These are phyloP conservation scores for Alternaria postmessia DNA, from an alignment of 2,329 filamentous ascomycete species.

Conservation along the genomic window DNA sequence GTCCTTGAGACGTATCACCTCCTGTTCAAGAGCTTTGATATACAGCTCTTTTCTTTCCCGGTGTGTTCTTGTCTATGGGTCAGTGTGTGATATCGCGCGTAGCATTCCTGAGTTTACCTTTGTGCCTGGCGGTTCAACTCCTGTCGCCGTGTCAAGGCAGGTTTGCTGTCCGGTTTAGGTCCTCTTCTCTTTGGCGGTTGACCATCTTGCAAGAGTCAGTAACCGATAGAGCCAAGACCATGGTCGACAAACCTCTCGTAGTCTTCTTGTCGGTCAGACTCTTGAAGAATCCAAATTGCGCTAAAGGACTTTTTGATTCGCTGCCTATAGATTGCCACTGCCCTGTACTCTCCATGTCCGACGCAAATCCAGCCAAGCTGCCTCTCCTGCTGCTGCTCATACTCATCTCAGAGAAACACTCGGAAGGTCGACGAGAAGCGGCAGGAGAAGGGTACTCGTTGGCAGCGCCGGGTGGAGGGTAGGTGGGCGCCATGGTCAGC, in stretches of 20 bases:
- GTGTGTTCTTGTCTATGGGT: slow-evolving; percentile 73
- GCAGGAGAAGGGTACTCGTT: slow-evolving; percentile 47
- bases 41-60: slow-evolving; percentile 96
- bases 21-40: slow-evolving; percentile 91
- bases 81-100: slow-evolving; percentile 11
- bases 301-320: slow-evolving; percentile 48
- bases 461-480: slow-evolving; percentile 44
- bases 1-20: slow-evolving; percentile 88
- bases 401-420: slow-evolving; percentile 43
- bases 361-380: slow-evolving; percentile 47
- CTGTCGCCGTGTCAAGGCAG: slow-evolving; percentile 88
- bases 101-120: slow-evolving; percentile 65
- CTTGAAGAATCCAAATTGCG: slow-evolving; percentile 66
- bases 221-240: background rate
- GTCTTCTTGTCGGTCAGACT: slow-evolving; percentile 74
- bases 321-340: slow-evolving; percentile 50
- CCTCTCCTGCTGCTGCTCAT: slow-evolving; percentile 41
- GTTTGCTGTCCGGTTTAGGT: slow-evolving; percentile 95
- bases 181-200: slow-evolving; percentile 87
- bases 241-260: slow-evolving; percentile 68
- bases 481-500: slow-evolving; percentile 49
- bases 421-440: slow-evolving; percentile 41
- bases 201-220: slow-evolving; percentile 66
- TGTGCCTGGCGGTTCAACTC: slow-evolving; percentile 96
- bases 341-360: slow-evolving; percentile 49